Conservation (phyloP, 78 protist species). For the Corallochytrium limacisporum region DNA sequence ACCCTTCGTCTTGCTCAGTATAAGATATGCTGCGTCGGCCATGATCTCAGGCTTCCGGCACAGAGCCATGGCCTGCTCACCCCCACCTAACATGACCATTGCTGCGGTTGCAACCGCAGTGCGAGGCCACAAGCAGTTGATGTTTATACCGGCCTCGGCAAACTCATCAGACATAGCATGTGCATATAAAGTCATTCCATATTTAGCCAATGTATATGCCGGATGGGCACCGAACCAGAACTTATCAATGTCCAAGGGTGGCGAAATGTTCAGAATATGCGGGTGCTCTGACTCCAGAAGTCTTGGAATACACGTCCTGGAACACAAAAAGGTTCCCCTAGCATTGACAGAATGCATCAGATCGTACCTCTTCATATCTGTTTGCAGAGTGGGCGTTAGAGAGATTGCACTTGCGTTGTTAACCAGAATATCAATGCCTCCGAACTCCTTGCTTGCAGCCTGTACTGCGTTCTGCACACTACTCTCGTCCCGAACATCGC, state of each 20-base stretch:
- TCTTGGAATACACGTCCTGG: conserved; percentile 54
- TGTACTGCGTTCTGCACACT: conserved; percentile 51
- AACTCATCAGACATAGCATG: conserved; percentile 59
- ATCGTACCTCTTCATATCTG: conserved; percentile 52
- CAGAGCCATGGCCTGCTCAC: neutral
- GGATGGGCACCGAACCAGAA: conserved; percentile 56
- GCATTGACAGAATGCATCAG: conserved; percentile 57
- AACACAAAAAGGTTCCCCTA: conserved; percentile 58
- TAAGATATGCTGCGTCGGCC: conserved; percentile 51
- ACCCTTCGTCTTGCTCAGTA: conserved; percentile 31
- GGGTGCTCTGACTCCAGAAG: conserved; percentile 21
- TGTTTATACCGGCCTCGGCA: conserved; percentile 17
- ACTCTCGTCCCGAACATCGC: conserved; percentile 51
- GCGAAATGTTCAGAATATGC: conserved; percentile 53
- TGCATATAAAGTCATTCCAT: conserved; percentile 66
- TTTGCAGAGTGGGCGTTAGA: conserved; percentile 48
- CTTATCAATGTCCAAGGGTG: conserved; percentile 60
- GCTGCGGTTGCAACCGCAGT: conserved; percentile 65
- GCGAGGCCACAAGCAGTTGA: conserved; percentile 63
- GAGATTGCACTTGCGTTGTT: conserved; percentile 73
- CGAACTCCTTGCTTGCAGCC: conserved; percentile 44
- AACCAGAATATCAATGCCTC: conserved; percentile 69
- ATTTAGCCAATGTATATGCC: conserved; percentile 74
- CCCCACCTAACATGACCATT: conserved; percentile 36
- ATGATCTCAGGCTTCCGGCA: conserved; percentile 40